Base-by-base conservation (phyloP, 1,139 yeast species). In the Scheffersomyces illinoinensis region DNA sequence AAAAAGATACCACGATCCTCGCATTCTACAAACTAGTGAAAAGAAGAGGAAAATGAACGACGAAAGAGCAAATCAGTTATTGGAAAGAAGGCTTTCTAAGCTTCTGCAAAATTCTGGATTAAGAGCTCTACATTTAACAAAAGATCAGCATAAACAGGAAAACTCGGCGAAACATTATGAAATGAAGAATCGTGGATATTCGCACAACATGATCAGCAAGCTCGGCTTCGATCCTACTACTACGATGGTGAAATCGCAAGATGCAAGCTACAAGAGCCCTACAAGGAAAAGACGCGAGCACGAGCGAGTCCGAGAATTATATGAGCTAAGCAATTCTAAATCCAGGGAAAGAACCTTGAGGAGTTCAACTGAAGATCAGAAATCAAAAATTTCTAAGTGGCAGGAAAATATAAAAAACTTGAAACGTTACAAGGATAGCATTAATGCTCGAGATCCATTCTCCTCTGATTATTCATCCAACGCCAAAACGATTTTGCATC, bases 171-270 rank as follows among this genome's bases (percentile, higher is more conserved):
- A 59, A 61, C 55, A 61, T 62, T 33, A 62, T 72, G 60, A 55
- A 39, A 23, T 54, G 23, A 61, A 61, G 48, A 58, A 53, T 21
- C 54, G 60, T 50, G 80, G 82, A 4, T 75, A 80, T 58, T 73
- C 79, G 18, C 70, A 73, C 54, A 73, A 76, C 6, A 71, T 81
- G 58, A 67, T 84, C 24, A 72, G 74, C 23, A 72, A 74, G 46
- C 71, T 84, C 49, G 88, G 89, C 1, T 84, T 81, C 66, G 87
- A 85, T 67, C 88, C 88, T 1, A 81, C 85, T 0, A 52, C 52
- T 19, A 56, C 59, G 26, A 54, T 54, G n/a, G 19, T 50, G 60
- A 53, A 48, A 24, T 21, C 26, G 8, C 24, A 20, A 33, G 61
- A 57, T 49, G 26, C 55, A 18, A 53, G 56, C n/a, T 56, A 57